These are phyloP conservation scores for Penicillium brasilianum DNA, from an alignment of 2,329 filamentous ascomycete species.

Conservation along the genomic window DNA sequence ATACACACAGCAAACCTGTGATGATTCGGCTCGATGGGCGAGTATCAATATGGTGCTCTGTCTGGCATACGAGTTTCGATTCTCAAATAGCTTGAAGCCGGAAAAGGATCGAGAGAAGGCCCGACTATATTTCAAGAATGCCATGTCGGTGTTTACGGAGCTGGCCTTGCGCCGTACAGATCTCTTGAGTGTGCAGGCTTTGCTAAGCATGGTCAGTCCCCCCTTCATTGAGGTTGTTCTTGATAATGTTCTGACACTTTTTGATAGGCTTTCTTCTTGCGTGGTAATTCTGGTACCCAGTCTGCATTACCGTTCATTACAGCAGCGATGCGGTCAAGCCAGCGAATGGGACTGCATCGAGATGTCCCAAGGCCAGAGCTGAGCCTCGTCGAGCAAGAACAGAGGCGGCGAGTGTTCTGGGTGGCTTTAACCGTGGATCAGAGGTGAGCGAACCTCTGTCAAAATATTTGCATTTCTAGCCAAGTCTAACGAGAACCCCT, in stretches of 20 bases:
- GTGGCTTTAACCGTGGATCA: constrained; percentile 74
- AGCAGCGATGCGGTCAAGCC: constrained; percentile 82
- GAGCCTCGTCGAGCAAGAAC: constrained; percentile 87
- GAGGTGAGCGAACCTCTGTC: constrained; percentile 52
- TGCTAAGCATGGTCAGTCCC: constrained; percentile 74
- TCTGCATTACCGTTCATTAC: constrained; percentile 86
- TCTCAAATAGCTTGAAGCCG: constrained; percentile 87
- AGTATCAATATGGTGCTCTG: constrained; percentile 89
- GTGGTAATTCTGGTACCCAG: constrained; percentile 92
- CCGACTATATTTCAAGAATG: constrained; percentile 93
- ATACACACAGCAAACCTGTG: constrained; percentile 87
- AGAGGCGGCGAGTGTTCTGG: constrained; percentile 77
- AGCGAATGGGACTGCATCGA: constrained; percentile 93
- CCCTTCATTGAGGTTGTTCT: not conserved
- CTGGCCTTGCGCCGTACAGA: constrained; percentile 92
- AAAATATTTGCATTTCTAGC: not conserved
- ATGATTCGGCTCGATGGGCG: constrained; percentile 95
- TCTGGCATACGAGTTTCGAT: constrained; percentile 83
- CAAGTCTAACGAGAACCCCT: not conserved
- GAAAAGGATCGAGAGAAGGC: constrained; percentile 89
- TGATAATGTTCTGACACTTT: constrained; percentile 4
- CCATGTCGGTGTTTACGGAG: constrained; percentile 87
- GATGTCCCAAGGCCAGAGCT: constrained; percentile 85
- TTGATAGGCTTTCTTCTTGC: constrained; percentile 74
- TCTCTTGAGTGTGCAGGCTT: constrained; percentile 85